These are phyloP conservation scores for Eimeria tenella DNA, from an alignment of 169 alveolate genomes.

Conservation along the genomic window DNA sequence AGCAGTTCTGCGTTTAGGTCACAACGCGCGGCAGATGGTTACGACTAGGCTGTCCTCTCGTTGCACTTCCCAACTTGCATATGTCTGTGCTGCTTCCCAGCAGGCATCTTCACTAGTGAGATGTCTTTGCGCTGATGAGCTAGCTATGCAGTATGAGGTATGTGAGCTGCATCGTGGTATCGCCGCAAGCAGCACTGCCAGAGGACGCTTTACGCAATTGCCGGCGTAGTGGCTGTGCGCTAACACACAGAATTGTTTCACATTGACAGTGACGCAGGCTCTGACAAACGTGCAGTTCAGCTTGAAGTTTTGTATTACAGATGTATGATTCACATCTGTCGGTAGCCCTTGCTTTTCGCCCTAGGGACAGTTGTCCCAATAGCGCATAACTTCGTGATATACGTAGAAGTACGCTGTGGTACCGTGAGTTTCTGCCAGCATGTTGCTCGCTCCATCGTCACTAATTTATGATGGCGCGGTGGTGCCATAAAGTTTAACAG, in stretches of 20 bases:
- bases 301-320: neutral
- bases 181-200: conserved; percentile 46
- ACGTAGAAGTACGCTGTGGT: too few relatives aligned
- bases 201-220: neutral
- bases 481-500: too few relatives aligned
- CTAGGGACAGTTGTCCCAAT: too few relatives aligned
- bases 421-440: too few relatives aligned
- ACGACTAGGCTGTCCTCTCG: conserved; percentile 43
- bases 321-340: neutral
- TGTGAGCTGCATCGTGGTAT: conserved; percentile 27
- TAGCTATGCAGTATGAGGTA: conserved; percentile 40
- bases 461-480: too few relatives aligned
- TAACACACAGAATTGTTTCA: neutral
- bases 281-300: too few relatives aligned
- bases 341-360: too few relatives aligned
- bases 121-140: conserved; percentile 6
- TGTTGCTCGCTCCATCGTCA: too few relatives aligned
- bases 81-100: neutral
- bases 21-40: neutral
- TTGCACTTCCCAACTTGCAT: conserved; percentile 9
- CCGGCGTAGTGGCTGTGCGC: conserved; percentile 40
- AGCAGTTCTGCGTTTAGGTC: neutral
- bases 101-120: neutral
- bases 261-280: neutral
- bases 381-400: too few relatives aligned